Base-by-base conservation (phyloP, 2,329 filamentous ascomycete species). In the Fusarium sp. region DNA sequence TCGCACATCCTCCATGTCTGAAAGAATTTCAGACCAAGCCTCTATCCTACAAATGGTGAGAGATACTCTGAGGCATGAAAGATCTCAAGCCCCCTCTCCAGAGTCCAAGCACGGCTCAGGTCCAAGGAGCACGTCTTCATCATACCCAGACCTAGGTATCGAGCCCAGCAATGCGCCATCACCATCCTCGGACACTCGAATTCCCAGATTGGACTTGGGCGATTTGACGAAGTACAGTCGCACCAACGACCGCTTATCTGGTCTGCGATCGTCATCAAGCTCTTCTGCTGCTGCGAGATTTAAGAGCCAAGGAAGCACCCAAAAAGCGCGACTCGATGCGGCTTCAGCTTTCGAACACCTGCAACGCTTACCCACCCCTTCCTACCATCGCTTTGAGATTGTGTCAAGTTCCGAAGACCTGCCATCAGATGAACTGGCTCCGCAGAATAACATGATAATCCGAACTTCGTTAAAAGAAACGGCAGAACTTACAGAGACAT, bases 51-150 rank as follows among this genome's bases (percentile, higher is more conserved):
- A 66, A 20, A 41, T 75, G 20, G 65, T 75, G 23, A 63, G 61
- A 38, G 62, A 73, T 10, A 64, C 59, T 14, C 49, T 71, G n/a
- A 67, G 67, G 10, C 17, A 54, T 5, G 30, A 15, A 20, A 64
- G 64, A 20, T 67, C 70, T 17, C 46, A 67, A 35, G 59, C 66
- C 10, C 50, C 63, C 13, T 73, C 67, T 41, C 55, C 65, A 18
- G 65, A 70, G 7, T 46, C 38, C 23, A 41, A 15, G 7, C 30
- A 61, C 18, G 38, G 48, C 30, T 30, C 30, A 23, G 64, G 59
- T 20, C 59, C 56, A 35, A 75, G 78, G n/a, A 79, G 75, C 52
- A 60, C 70, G 7, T 81, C 79, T n/a, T 81, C 79, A 14, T 75
- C 75, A 2, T 81, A 81, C 41, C 77, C 74, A 17, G 74, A 76